Conservation (phyloP, 352 stramenopile genomes). For the Paralagenidium karlingii region DNA sequence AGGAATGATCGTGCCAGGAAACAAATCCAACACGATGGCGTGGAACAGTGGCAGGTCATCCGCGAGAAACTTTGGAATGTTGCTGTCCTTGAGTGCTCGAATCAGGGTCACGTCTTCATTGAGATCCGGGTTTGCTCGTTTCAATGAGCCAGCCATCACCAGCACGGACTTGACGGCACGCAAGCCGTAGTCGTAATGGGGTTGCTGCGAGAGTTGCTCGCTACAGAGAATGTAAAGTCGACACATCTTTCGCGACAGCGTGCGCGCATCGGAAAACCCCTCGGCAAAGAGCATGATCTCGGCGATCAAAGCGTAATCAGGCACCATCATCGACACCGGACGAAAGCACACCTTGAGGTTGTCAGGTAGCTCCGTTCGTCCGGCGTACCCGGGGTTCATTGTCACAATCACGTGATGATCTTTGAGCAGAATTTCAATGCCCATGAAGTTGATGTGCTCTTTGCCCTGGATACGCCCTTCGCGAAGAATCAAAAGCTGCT, state of each 20-base stretch:
- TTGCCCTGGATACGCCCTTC: slow-evolving; percentile 74
- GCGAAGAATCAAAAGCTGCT: slow-evolving; percentile 75
- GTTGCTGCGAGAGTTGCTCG: slow-evolving; percentile 89
- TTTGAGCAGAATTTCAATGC: slow-evolving; percentile 90
- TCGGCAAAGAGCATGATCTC: slow-evolving; percentile 97
- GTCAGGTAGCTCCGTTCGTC: slow-evolving; percentile 92
- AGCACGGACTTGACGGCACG: slow-evolving; percentile 88
- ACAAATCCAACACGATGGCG: slow-evolving; percentile 86
- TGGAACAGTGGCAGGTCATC: slow-evolving; percentile 88
- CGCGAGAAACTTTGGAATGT: slow-evolving; percentile 90
- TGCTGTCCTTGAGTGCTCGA: slow-evolving; percentile 83
- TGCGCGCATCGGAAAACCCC: slow-evolving; percentile 88
- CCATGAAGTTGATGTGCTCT: slow-evolving; percentile 93
- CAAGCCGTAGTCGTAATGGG: slow-evolving; percentile 93
- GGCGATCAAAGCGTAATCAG: slow-evolving; percentile 91
- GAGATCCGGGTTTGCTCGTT: slow-evolving; percentile 52
- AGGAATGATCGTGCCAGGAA: slow-evolving; percentile 74
- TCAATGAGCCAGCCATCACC: slow-evolving; percentile 86
- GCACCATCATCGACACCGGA: slow-evolving; percentile 95
- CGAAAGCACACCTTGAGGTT: slow-evolving; percentile 95
- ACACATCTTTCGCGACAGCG: slow-evolving; percentile 94
- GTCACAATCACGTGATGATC: slow-evolving; percentile 97
- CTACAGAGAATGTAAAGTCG: slow-evolving; percentile 89
- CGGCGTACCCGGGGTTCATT: slow-evolving; percentile 96
- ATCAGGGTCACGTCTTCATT: slow-evolving; percentile 88